Percentiles rank a stretch among this genome's conserved stretches.
Evolutionary conservation across 108 stramenopile genomes (phyloP).

Genomic region (Cyclotella cryptica): DNA sequence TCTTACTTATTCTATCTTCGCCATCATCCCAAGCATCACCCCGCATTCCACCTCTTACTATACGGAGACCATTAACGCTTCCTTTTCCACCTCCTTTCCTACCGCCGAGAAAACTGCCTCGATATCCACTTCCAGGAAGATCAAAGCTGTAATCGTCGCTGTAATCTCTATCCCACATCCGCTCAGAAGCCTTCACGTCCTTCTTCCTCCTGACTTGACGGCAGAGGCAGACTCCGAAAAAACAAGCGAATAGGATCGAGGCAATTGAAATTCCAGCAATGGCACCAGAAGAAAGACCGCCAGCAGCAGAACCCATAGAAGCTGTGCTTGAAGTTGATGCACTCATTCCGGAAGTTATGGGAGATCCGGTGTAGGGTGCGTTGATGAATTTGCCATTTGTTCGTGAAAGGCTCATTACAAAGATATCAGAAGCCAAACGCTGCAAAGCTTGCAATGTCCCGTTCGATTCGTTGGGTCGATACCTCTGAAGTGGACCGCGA

Average conservation of each 20-base stretch:
- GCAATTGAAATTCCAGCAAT: constrained; percentile 31
- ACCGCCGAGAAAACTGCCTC: neutral
- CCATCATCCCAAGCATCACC: constrained; percentile 44
- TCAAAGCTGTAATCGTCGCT: constrained; percentile 43
- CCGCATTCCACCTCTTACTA: constrained; percentile 22
- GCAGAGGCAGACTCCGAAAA: neutral
- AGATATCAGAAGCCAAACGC: constrained; percentile 41
- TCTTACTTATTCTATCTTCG: constrained; percentile 33
- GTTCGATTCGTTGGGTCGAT: constrained; percentile 19
- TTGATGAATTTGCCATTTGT: constrained; percentile 34
- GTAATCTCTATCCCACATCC: constrained; percentile 36
- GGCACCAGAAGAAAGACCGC: constrained; percentile 17
- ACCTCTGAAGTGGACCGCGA: constrained; percentile 48
- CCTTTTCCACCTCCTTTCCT: neutral
- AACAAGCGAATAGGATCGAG: constrained; percentile 4
- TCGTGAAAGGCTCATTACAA: constrained; percentile 40
- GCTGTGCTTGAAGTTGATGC: neutral
- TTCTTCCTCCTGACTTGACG: constrained; percentile 4
- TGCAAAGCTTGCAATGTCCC: neutral
- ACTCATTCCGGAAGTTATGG: neutral
- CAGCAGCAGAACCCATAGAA: neutral
- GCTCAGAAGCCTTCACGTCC: neutral
- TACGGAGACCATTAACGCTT: constrained; percentile 9
- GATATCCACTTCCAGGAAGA: neutral
- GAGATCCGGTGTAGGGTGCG: constrained; percentile 31